Base-by-base conservation (phyloP, 495 filamentous ascomycete genomes). In the Hypoxylon lenormandii region DNA sequence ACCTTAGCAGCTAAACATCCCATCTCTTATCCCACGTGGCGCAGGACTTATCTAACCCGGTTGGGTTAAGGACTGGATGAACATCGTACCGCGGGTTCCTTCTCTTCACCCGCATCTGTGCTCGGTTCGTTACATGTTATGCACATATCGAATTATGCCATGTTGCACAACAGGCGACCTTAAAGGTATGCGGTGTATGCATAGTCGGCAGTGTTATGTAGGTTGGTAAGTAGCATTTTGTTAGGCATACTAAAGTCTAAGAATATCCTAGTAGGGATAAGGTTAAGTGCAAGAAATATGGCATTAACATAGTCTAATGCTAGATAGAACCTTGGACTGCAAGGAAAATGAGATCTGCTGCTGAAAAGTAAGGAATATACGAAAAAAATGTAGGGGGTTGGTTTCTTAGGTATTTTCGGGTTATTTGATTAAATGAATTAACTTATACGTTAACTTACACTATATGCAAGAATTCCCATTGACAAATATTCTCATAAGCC, bases 1-100 rank as follows among this genome's bases (percentile, higher is more conserved):
- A 7, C 26, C 26, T 28, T 28, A 28, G 26, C 26, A 28, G 26
- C 26, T 28, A 28, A 28, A 7, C 7, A 28, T n/a, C n/a, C n/a
- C n/a, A n/a, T n/a, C n/a, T 48, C 53, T 46, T 58, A 58, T 62
- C 36, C 59, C 65, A 69, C 65, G 65, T 69, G 65, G 65, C 33
- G 36, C 16, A 36, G n/a, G 11, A 21, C 40, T 19, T 5, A 33
- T 11, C 30, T 33, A 33, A 7, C 21, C 16, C 4, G 13, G 21
- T 46, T 53, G 13, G 40, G 12, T 22, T n/a, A 30, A 11, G 18
- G 30, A 6, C 30, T 60, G 63, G 54, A 66, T 54, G 52, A 66
- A 60, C 12, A 55, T 66, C 45, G n/a, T 13, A 36, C 47, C 53
- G 23, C 30, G 7, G 22, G 13, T 16, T 43, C 19, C 8, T 57